Evolutionary conservation across 306 rosid genomes (phyloP).

Genomic region (Trifolium repens): DNA sequence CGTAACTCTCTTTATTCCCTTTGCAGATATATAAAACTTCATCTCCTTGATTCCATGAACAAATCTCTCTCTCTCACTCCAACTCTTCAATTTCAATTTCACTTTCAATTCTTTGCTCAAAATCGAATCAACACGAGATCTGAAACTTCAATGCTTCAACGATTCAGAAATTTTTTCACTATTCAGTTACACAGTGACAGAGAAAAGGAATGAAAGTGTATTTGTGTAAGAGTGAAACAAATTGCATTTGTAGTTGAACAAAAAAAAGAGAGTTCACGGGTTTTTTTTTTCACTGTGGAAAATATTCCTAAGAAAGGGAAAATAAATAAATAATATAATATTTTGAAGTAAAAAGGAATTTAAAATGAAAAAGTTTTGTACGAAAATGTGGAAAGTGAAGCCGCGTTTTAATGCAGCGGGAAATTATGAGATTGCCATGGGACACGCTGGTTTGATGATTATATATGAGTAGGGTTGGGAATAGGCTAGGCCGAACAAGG

Average conservation of each 20-base stretch:
- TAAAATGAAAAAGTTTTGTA: neutral
- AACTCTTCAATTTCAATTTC: neutral
- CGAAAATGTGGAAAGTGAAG: conserved; percentile 45
- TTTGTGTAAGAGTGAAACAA: neutral
- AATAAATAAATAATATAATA: neutral
- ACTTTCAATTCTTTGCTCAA: too few relatives aligned
- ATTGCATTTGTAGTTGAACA: conserved; percentile 22
- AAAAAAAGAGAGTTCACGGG: conserved; percentile 38
- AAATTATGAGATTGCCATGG: conserved; percentile 27
- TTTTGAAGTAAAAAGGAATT: neutral
- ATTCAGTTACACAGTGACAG: conserved; percentile 1
- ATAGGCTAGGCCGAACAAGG: too few relatives aligned
- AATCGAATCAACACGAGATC: conserved; percentile 27
- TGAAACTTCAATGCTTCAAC: conserved; percentile 38
- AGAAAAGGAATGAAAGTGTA: neutral
- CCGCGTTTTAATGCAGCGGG: conserved; percentile 84
- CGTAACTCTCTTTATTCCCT: conserved; percentile 70
- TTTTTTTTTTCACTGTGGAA: conserved; percentile 25
- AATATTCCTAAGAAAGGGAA: conserved; percentile 10
- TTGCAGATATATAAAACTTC: conserved; percentile 85
- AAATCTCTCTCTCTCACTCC: conserved; percentile 12
- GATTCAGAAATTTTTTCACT: neutral
- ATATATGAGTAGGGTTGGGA: neutral
- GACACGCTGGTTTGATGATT: conserved; percentile 2
- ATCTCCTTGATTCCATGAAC: conserved; percentile 55